A percentile compares a stretch with the other conserved stretches of the same genome.
phyloP scores from a whole-genome alignment of 371 early-diverging fungal species.

The Actinomucor elegans region DNA sequence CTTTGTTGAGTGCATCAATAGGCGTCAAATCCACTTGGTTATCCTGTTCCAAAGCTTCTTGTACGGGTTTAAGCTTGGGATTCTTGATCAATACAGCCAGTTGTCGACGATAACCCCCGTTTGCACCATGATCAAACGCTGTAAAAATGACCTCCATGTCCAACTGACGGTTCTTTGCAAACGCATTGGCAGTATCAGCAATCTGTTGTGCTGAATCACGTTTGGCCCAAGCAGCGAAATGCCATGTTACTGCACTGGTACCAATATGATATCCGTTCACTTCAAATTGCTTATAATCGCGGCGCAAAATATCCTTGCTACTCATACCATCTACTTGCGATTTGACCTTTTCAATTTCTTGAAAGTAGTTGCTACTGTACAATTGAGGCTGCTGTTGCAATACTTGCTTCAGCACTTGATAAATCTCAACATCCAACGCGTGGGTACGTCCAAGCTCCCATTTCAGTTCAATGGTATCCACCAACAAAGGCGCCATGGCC shows the following conservation, averaged over 20 bases:
- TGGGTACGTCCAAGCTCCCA: constrained; percentile 56
- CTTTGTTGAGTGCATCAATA: not conserved
- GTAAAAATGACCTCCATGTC: constrained; percentile 64
- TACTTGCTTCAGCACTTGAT: constrained; percentile 20
- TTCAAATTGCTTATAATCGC: constrained; percentile 77
- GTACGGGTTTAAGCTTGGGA: constrained; percentile 13
- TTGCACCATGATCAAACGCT: constrained; percentile 45
- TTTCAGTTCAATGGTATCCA: constrained; percentile 70
- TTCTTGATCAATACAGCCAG: constrained; percentile 51
- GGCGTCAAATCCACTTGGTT: not conserved
- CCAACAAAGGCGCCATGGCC: constrained; percentile 64
- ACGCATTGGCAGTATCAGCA: constrained; percentile 26
- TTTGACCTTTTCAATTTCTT: constrained; percentile 57
- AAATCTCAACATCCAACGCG: constrained; percentile 50
- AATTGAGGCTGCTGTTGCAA: not conserved
- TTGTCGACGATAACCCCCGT: constrained; percentile 63
- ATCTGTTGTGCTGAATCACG: constrained; percentile 30
- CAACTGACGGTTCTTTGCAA: constrained; percentile 39
- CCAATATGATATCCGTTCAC: constrained; percentile 52
- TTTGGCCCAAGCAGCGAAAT: constrained; percentile 52
- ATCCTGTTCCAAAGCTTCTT: constrained; percentile 26
- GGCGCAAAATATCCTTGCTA: constrained; percentile 61
- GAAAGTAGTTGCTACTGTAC: constrained; percentile 28
- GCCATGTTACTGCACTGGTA: constrained; percentile 64
- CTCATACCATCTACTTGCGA: constrained; percentile 51